A percentile compares a stretch with the other conserved stretches of the same genome.
Evolutionary conservation across 2,329 filamentous ascomycete genomes (phyloP).

Genomic region (Epicoccum sorghinum): DNA sequence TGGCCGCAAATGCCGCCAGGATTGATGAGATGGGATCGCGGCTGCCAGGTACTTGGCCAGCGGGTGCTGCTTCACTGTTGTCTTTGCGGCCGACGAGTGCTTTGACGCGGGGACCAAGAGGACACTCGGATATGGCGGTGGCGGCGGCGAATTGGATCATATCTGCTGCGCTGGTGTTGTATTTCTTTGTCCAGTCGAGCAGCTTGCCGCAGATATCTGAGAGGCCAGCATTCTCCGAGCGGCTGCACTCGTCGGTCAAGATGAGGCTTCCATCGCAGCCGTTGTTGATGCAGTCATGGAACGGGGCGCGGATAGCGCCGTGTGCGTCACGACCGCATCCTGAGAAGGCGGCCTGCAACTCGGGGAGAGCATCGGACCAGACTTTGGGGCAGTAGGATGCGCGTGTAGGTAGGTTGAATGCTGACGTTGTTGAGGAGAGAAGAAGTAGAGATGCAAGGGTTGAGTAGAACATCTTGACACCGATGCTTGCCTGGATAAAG

Average conservation of each 20-base stretch:
- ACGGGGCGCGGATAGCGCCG: constrained; percentile 29
- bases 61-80: constrained; percentile 19
- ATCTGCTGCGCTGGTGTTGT: constrained; percentile 39
- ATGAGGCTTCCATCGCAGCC: constrained; percentile 37
- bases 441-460: constrained; percentile 4
- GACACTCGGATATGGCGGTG: constrained; percentile 30
- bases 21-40: constrained; percentile 26
- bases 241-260: constrained; percentile 33
- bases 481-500: neutral
- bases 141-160: constrained; percentile 38
- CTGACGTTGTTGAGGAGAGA: constrained; percentile 14
- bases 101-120: constrained; percentile 27
- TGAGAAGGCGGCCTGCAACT: constrained; percentile 23
- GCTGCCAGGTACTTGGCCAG: constrained; percentile 21
- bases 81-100: constrained; percentile 33
- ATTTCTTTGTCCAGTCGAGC: constrained; percentile 47
- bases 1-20: constrained; percentile 30
- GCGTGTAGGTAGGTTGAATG: constrained; percentile 19
- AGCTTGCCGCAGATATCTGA: constrained; percentile 49
- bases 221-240: constrained; percentile 53
- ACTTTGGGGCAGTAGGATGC: constrained; percentile 24
- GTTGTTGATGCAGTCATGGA: constrained; percentile 39
- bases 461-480: constrained; percentile 11
- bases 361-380: constrained; percentile 24
- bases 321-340: constrained; percentile 31